Conservation (phyloP, 192 early-diverging fungal genomes). For the Backusella tuberculispora region DNA sequence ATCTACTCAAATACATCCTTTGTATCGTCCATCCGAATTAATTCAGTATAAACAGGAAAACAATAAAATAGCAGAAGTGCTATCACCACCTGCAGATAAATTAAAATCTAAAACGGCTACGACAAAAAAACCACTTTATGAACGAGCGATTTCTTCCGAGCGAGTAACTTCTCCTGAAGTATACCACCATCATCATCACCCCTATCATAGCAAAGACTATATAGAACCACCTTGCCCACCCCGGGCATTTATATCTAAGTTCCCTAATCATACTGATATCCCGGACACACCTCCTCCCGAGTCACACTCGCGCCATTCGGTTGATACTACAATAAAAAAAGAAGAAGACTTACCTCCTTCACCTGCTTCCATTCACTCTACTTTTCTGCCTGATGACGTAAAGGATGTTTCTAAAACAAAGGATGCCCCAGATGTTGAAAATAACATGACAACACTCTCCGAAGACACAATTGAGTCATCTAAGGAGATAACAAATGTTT, state of each 20-base stretch:
- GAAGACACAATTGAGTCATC: background rate
- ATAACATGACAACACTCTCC: background rate
- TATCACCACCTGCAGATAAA: background rate
- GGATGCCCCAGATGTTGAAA: background rate
- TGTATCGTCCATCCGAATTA: background rate
- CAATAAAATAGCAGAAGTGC: background rate
- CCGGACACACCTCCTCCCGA: slow-evolving; percentile 20
- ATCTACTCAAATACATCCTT: background rate
- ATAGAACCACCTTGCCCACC: background rate
- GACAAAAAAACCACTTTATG: slow-evolving; percentile 18
- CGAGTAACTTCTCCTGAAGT: background rate
- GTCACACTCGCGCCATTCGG: slow-evolving; percentile 2
- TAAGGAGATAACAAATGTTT: background rate
- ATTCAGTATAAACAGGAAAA: background rate
- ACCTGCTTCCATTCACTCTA: slow-evolving; percentile 4
- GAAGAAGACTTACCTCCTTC: background rate
- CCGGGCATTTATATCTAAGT: background rate
- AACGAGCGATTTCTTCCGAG: slow-evolving; percentile 1
- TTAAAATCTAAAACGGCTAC: background rate
- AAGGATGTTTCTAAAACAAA: background rate
- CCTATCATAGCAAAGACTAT: background rate
- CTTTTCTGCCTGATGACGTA: background rate
- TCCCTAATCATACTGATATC: background rate
- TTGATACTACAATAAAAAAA: background rate
- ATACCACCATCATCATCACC: background rate